phyloP scores from a whole-genome alignment of 83 land plant genomes.

The Thuja plicata region DNA sequence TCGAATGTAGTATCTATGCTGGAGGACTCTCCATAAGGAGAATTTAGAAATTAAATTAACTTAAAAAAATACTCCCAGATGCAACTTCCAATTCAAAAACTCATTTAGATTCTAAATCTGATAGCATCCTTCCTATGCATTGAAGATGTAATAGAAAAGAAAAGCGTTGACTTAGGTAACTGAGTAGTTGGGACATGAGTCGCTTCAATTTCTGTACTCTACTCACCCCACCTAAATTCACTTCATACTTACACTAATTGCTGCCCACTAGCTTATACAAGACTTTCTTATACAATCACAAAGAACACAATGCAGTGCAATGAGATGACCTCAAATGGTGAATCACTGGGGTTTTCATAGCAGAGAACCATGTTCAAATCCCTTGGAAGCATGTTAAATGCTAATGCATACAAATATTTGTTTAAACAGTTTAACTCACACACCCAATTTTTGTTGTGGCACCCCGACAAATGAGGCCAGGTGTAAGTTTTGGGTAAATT shows the following conservation, averaged over 20 bases:
- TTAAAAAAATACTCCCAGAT: neutral
- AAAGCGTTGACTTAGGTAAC: neutral
- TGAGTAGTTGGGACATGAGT: neutral
- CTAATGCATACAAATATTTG: no score
- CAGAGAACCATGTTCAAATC: no score
- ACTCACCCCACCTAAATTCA: neutral
- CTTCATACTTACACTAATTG: neutral
- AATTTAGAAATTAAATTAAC: neutral
- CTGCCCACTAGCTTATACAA: neutral
- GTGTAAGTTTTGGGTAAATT: no score
- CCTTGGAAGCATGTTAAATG: no score
- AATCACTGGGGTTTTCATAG: no score
- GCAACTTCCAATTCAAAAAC: neutral
- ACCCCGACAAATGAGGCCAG: no score
- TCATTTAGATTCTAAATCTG: neutral
- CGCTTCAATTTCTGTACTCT: neutral
- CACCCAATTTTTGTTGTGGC: no score
- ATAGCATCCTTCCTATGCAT: neutral
- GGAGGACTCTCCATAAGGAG: no score
- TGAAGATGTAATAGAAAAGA: neutral
- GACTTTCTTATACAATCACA: neutral
- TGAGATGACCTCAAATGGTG: no score
- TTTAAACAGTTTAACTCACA: no score
- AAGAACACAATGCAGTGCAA: neutral
- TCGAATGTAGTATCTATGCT: no score